Conservation (phyloP, 768 basidiomycete genomes). For the Tulasnella sp. region DNA sequence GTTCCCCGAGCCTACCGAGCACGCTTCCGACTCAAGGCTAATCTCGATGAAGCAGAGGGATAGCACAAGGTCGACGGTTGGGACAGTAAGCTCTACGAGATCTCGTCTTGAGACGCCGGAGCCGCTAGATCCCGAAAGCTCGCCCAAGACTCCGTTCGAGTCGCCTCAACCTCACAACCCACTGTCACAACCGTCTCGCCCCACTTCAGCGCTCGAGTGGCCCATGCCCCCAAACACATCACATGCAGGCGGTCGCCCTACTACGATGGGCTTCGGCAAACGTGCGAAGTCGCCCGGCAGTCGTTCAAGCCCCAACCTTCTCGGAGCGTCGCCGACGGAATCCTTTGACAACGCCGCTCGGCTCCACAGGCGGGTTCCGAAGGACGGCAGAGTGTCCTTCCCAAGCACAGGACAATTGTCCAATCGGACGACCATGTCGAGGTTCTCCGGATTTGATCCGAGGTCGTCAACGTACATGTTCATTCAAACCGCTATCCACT, state of each 20-base stretch:
- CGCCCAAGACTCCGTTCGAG: too few relatives aligned
- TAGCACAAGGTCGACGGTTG: too few relatives aligned
- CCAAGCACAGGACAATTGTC: background rate
- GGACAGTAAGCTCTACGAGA: too few relatives aligned
- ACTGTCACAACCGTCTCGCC: background rate
- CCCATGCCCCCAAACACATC: background rate
- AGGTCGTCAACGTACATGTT: slow-evolving; percentile 28
- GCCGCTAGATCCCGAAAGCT: too few relatives aligned
- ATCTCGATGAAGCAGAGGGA: too few relatives aligned
- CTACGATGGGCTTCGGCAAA: background rate
- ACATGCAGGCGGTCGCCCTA: background rate
- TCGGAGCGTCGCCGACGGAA: background rate
- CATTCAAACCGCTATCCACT: slow-evolving; percentile 26
- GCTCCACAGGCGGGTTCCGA: background rate
- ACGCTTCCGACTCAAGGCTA: too few relatives aligned
- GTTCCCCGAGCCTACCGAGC: too few relatives aligned
- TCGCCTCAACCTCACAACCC: background rate
- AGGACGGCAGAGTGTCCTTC: background rate
- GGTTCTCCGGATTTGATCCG: slow-evolving; percentile 21
- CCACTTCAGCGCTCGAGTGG: background rate
- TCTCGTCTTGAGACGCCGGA: too few relatives aligned
- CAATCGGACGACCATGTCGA: background rate
- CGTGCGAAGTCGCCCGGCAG: background rate
- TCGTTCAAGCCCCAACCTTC: background rate
- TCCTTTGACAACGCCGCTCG: background rate